These are phyloP conservation scores for Epithemia pelagica DNA, from an alignment of 108 stramenopile genomes.

Conservation along the genomic window DNA sequence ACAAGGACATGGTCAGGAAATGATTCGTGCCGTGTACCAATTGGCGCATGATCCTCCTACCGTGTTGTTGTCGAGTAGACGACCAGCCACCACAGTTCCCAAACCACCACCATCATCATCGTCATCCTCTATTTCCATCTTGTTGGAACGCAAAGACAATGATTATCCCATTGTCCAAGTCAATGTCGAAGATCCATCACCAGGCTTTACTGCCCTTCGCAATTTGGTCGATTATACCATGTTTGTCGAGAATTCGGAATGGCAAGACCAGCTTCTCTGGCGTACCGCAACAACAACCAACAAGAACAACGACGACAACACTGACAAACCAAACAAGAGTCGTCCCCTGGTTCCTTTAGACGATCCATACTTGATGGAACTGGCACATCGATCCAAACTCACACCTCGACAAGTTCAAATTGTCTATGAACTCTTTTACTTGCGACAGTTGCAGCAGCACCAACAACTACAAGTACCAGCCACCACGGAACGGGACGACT, in stretches of 20 bases:
- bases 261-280: neutral
- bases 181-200: conserved; percentile 74
- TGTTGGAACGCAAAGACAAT: neutral
- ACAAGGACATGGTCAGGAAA: conserved; percentile 64
- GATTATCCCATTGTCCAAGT: conserved; percentile 41
- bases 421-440: conserved; percentile 53
- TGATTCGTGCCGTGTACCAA: conserved; percentile 45
- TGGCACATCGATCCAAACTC: conserved; percentile 37
- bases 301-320: neutral
- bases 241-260: conserved; percentile 2
- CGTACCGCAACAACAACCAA: neutral
- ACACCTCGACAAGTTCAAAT: conserved; percentile 54
- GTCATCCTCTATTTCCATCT: no score
- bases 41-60: conserved; percentile 19
- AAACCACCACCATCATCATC: no score
- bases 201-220: conserved; percentile 54
- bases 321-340: neutral
- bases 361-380: conserved; percentile 24
- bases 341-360: conserved; percentile 26
- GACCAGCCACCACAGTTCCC: no score
- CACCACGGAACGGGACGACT: neutral
- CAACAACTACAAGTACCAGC: no score
- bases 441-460: conserved; percentile 14
- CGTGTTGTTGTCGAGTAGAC: neutral
- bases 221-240: conserved; percentile 50